Evolutionary conservation across 2,329 filamentous ascomycete genomes (phyloP), one percentile per base, ranked within the genome.

Genomic region (Stagonosporopsis cucurbitacearum): DNA sequence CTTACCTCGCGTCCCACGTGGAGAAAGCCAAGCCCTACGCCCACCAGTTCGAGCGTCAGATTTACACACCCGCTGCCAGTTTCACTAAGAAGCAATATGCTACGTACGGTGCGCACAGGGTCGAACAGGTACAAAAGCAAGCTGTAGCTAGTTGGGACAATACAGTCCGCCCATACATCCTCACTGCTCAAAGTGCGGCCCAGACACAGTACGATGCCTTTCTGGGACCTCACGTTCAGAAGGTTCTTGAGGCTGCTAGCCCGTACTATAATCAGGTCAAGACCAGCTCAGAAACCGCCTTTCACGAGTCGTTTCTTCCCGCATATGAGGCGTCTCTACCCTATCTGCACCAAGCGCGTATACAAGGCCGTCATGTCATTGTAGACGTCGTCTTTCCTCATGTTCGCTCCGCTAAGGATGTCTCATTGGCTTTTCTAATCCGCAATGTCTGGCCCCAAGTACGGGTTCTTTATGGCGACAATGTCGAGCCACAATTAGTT

Each of bases 401-500:
- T 42, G 83, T 85, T 6, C 83, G 86, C 53, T 90, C 86, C 80
- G 85, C 85, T 3, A 91, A 89, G 83, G 86, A 86, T 52, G 86
- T 86, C 56, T 84, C 85, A 0, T 85, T 86, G 55, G 78, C 83
- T 12, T 94, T 97, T 69, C 78, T 96, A 30, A 86, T 92, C 54
- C 85, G 86, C 42, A 88, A 87, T 2, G 80, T 98, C 15, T 95
- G 91, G 88, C 94, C 94, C 2, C 88, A 89, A 62, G 60, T 97
- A 11, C 86, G 89, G 23, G 83, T 90, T 13, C 79, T 97, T 5
- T 98, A 98, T 70, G 85, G 88, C 11, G 88, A 96, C 70, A 96
- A 96, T 66, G 93, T 99, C 3, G 93, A 98, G 78, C 96, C 96
- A 13, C 96, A 99, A 76, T 83, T 99, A 13, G 85, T 94, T 53